Conservation (phyloP, 108 stramenopile species). For the Cyclotella choctawhatcheeana region DNA sequence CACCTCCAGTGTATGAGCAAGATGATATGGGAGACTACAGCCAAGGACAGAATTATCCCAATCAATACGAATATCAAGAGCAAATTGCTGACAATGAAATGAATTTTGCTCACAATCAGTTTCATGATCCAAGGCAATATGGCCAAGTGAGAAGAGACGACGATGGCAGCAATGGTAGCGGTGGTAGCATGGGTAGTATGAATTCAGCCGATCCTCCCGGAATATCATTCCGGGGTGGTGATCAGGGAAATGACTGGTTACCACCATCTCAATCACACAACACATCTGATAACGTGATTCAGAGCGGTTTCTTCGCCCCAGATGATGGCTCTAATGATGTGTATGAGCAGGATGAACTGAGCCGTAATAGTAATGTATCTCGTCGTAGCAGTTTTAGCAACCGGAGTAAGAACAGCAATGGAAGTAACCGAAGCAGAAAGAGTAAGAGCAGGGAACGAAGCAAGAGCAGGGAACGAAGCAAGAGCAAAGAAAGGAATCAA, state of each 20-base stretch:
- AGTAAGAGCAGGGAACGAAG: not conserved
- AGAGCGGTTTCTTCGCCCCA: not conserved
- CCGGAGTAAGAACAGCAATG: not conserved
- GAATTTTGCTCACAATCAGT: slow-evolving; percentile 5
- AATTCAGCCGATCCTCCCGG: slow-evolving; percentile 42
- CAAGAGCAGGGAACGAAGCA: not conserved
- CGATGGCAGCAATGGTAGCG: slow-evolving; percentile 18
- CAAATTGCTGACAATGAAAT: slow-evolving; percentile 1
- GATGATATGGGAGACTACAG: slow-evolving; percentile 8
- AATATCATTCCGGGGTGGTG: slow-evolving; percentile 28
- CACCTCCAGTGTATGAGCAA: slow-evolving; percentile 30
- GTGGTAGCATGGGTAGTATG: slow-evolving; percentile 15
- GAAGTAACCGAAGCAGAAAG: not conserved
- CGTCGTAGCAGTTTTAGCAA: slow-evolving; percentile 3
- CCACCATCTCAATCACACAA: slow-evolving; percentile 5
- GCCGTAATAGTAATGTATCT: slow-evolving; percentile 14
- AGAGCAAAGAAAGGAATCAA: not conserved
- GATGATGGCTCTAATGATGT: not conserved
- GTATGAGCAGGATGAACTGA: slow-evolving; percentile 9
- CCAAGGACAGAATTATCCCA: too few species aligned
- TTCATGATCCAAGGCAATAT: slow-evolving; percentile 14
- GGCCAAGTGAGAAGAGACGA: not conserved
- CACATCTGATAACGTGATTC: not conserved
- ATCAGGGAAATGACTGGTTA: slow-evolving; percentile 17
- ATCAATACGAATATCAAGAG: not conserved